Evolutionary conservation across 2,329 filamentous ascomycete species (phyloP).

Genomic region (Fusarium sp.): DNA sequence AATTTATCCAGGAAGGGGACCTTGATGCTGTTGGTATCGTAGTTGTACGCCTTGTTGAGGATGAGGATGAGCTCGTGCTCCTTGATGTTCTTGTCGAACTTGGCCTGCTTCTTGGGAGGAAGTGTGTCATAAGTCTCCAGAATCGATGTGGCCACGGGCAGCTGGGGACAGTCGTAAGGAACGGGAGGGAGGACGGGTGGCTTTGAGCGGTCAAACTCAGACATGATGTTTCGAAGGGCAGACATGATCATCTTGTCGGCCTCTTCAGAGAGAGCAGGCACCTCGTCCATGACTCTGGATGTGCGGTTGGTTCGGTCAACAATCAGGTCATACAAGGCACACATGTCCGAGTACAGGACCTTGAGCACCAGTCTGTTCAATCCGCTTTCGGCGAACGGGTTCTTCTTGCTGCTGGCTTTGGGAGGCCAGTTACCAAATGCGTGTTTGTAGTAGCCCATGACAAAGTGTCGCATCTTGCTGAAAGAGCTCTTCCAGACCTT

Average conservation of each 20-base stretch:
- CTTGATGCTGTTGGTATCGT: constrained; percentile 69
- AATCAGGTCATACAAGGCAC: constrained; percentile 86
- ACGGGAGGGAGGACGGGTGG: constrained; percentile 92
- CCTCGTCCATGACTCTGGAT: constrained; percentile 79
- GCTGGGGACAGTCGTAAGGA: constrained; percentile 85
- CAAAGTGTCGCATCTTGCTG: constrained; percentile 77
- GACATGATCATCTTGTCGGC: constrained; percentile 70
- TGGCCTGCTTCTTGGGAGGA: constrained; percentile 78
- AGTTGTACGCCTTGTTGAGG: constrained; percentile 84
- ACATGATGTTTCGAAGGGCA: constrained; percentile 81
- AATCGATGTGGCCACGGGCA: constrained; percentile 76
- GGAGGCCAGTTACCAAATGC: constrained; percentile 83
- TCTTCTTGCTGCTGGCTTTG: constrained; percentile 91
- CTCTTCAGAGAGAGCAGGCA: constrained; percentile 64
- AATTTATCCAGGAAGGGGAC: constrained; percentile 76
- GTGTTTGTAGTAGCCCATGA: constrained; percentile 72
- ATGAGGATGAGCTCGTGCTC: constrained; percentile 81
- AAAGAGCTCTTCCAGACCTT: constrained; percentile 85
- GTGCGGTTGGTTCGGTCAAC: constrained; percentile 84
- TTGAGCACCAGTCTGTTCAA: constrained; percentile 86
- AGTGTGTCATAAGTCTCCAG: constrained; percentile 72
- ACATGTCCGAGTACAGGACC: constrained; percentile 87
- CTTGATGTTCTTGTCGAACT: constrained; percentile 78
- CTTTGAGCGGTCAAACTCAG: constrained; percentile 88
- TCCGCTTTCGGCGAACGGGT: constrained; percentile 85